Percentiles rank a stretch among this genome's conserved stretches.
Evolutionary conservation across 2,329 filamentous ascomycete species (phyloP).

Genomic region (Xylaria multiplex): DNA sequence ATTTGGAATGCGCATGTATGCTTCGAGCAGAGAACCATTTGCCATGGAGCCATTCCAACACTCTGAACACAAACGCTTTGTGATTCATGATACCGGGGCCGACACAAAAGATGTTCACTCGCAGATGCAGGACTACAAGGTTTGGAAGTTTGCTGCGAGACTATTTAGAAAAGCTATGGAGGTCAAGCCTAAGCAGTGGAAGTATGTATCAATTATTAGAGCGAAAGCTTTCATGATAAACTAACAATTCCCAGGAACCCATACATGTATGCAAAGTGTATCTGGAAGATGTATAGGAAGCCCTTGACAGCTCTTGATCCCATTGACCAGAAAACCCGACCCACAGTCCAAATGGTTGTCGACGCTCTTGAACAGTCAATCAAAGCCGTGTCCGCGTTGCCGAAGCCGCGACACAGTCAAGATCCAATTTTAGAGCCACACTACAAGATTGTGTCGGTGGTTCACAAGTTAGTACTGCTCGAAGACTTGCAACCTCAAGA

Average conservation of each 20-base stretch:
- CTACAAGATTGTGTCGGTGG: conserved; percentile 85
- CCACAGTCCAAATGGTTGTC: conserved; percentile 57
- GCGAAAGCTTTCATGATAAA: background rate
- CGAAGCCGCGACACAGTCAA: conserved; percentile 65
- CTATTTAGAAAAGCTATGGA: conserved; percentile 67
- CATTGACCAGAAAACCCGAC: conserved; percentile 54
- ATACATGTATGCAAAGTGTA: conserved; percentile 70
- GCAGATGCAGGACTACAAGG: conserved; percentile 68
- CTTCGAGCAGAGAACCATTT: conserved; percentile 70
- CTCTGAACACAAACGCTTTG: conserved; percentile 65
- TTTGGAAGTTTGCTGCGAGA: conserved; percentile 68
- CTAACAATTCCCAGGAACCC: conserved; percentile 57
- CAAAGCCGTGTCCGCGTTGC: conserved; percentile 60
- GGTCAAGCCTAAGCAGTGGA: conserved; percentile 66
- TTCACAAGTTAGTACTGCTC: conserved; percentile 80
- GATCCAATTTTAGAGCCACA: conserved; percentile 91
- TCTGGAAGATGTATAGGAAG: conserved; percentile 71
- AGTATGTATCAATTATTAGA: conserved; percentile 53
- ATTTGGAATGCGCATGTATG: conserved; percentile 70
- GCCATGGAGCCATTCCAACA: conserved; percentile 71
- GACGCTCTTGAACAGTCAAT: conserved; percentile 62
- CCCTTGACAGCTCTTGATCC: conserved; percentile 56
- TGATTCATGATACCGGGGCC: conserved; percentile 61
- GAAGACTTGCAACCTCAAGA: conserved; percentile 60
- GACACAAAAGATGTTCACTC: conserved; percentile 64